Percentiles rank a stretch among this genome's conserved stretches.
Conservation (phyloP, 2,329 filamentous ascomycete genomes). For the Penicillium freii region DNA sequence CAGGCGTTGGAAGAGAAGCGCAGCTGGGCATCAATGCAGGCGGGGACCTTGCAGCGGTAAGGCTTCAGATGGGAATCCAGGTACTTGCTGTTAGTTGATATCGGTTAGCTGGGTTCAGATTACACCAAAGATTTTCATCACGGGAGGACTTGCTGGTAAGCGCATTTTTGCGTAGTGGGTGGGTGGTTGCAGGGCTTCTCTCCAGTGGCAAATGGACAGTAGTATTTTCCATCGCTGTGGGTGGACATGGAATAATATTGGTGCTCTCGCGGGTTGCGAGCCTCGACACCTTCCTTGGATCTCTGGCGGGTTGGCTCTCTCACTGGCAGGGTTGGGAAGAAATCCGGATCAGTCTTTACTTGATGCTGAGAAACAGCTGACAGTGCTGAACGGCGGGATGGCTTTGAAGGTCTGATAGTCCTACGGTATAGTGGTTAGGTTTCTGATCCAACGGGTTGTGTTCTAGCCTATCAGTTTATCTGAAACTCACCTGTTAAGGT, state of each 20-base stretch:
- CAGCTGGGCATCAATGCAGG: conserved; percentile 82
- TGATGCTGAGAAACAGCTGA: conserved; percentile 31
- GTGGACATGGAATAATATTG: conserved; percentile 44
- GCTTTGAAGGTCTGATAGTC: conserved; percentile 42
- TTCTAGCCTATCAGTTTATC: not conserved
- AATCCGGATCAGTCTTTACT: conserved; percentile 37
- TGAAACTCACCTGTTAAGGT: conserved; percentile 41
- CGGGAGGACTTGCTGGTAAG: conserved; percentile 77
- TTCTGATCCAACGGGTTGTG: conserved; percentile 1
- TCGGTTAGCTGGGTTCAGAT: conserved; percentile 23
- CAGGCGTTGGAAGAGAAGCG: conserved; percentile 95
- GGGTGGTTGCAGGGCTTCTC: conserved; percentile 77
- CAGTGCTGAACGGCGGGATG: conserved; percentile 38
- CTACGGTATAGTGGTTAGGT: conserved; percentile 26
- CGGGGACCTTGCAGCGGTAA: conserved; percentile 84
- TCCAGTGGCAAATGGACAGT: conserved; percentile 78
- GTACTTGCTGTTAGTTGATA: conserved; percentile 69
- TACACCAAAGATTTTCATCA: conserved; percentile 3
- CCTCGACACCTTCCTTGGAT: conserved; percentile 40
- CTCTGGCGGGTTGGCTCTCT: conserved; percentile 36
- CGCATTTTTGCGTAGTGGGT: conserved; percentile 96
- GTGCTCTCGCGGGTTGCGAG: conserved; percentile 44
- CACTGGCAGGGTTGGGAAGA: conserved; percentile 36
- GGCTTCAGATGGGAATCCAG: conserved; percentile 96
- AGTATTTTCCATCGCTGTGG: conserved; percentile 73